Base-by-base conservation (phyloP, 352 stramenopile species). In the Phytophthora cactorum region DNA sequence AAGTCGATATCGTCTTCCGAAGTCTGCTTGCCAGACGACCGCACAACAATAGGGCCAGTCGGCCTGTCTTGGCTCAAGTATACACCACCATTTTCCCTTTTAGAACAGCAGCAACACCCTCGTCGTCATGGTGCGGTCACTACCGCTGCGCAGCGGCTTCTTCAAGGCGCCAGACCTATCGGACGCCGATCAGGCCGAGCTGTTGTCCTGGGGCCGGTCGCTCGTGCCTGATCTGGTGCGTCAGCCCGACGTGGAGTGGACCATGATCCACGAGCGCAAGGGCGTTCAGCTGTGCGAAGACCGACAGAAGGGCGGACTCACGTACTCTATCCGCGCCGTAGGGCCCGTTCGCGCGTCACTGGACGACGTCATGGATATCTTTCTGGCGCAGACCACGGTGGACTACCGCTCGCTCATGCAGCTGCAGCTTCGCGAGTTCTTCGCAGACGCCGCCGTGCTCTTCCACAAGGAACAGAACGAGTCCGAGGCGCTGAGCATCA, bases 341-440 rank as follows among this genome's bases (percentile, higher is more conserved):
- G 70, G 81, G 12, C 82, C 81, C 0, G 75, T 95, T 4, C 72
- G 74, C 44, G 80, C 84, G 22, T 68, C 79, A 52, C 68, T 95
- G 25, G 86, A 92, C 44, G 84, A 92, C 63, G 65, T 93, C 59
- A 91, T 93, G 82, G 83, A 93, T 68, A 82, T 95, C 60, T 93
- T 95, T 57, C 68, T 90, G 11, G 70, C 74, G 10, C 66, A 71
- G 12, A 81, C 57, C n/a, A 92, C 86, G 15, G 45, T 70, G 17
- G 82, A 92, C 56, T 92, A 86, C 59, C 84, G 84, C 43, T 67
- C 77, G 46, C 70, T 92, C 57, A 92, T 92, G 83, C 79, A 92
- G 68, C 66, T 93, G 52, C 74, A 91, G 41, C 74, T 92, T 36
- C 83, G 84, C 63, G 86, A 95, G 41, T 81, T 79, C 70, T 92